These are phyloP conservation scores for Aspergillus sp. DNA, from an alignment of 2,329 filamentous ascomycete genomes.

Conservation along the genomic window DNA sequence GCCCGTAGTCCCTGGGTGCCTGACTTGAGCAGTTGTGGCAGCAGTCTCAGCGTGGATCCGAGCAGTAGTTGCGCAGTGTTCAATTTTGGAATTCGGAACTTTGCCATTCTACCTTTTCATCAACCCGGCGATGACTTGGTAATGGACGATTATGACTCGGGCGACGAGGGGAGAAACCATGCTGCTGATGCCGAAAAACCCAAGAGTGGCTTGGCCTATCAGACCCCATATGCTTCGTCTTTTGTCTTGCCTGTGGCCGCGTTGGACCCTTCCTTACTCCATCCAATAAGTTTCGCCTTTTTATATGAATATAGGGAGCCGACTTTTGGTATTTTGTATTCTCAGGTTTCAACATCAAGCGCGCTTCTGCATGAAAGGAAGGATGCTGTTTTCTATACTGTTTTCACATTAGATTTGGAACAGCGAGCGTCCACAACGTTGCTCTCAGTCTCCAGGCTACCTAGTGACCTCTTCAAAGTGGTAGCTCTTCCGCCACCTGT, in stretches of 20 bases:
- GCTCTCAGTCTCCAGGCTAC: slow-evolving; percentile 74
- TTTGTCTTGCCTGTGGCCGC: slow-evolving; percentile 88
- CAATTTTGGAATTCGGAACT: slow-evolving; percentile 80
- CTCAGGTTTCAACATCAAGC: slow-evolving; percentile 64
- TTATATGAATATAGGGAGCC: slow-evolving; percentile 95
- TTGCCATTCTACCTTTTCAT: slow-evolving; percentile 90
- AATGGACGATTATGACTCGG: slow-evolving; percentile 85
- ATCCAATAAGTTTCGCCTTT: slow-evolving; percentile 87
- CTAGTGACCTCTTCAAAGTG: slow-evolving; percentile 78
- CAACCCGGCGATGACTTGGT: slow-evolving; percentile 80
- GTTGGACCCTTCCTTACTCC: slow-evolving; percentile 77
- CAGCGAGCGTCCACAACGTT: slow-evolving; percentile 90
- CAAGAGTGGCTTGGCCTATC: slow-evolving; percentile 30
- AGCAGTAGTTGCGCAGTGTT: slow-evolving; percentile 88
- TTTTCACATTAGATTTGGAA: slow-evolving; percentile 90
- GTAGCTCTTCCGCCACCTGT: slow-evolving; percentile 78
- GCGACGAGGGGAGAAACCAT: slow-evolving; percentile 60
- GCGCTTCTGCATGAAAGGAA: slow-evolving; percentile 68
- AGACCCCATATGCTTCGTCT: slow-evolving; percentile 76
- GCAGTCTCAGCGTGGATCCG: slow-evolving; percentile 79
- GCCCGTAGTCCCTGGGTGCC: slow-evolving; percentile 75
- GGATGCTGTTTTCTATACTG: slow-evolving; percentile 82
- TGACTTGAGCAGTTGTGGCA: slow-evolving; percentile 67
- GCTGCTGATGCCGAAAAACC: slow-evolving; percentile 20
- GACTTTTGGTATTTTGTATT: slow-evolving; percentile 89